phyloP scores from a whole-genome alignment of 345 rosid genomes.

The Rhizophora apiculata region DNA sequence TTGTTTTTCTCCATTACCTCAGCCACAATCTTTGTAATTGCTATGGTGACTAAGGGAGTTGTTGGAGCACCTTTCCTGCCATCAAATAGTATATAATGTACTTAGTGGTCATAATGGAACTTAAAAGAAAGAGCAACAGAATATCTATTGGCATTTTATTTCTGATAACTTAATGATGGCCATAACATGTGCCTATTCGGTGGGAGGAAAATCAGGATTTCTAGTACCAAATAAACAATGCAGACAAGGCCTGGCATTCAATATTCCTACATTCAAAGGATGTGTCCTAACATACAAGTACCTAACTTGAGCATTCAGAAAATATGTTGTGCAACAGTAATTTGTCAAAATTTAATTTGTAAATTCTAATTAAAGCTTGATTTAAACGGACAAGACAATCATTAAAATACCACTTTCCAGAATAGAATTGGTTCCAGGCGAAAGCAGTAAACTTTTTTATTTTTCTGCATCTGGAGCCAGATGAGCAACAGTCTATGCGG shows the following conservation, averaged over 20 bases:
- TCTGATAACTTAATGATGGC: not conserved
- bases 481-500: too few relatives aligned
- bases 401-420: not conserved
- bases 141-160: not conserved
- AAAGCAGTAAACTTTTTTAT: not conserved
- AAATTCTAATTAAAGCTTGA: not conserved
- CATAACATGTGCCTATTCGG: not conserved
- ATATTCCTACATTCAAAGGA: not conserved
- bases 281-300: too few relatives aligned
- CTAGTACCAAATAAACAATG: not conserved
- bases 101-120: not conserved
- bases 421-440: not conserved
- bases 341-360: not conserved
- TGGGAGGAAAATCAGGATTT: not conserved
- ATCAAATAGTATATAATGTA: conserved; percentile 1
- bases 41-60: conserved; percentile 90
- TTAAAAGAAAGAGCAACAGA: not conserved
- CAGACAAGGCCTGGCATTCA: not conserved
- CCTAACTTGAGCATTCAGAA: too few relatives aligned
- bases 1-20: conserved; percentile 83
- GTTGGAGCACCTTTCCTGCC: conserved; percentile 98
- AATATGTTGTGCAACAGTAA: not conserved
- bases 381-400: not conserved
- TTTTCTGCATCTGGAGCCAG: too few relatives aligned
- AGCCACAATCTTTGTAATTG: conserved; percentile 81